Evolutionary conservation across 225 moss, liverwort and hornwort species (phyloP), one percentile per base, ranked within the genome.

Genomic region (Pseudisothecium myosuroides): DNA sequence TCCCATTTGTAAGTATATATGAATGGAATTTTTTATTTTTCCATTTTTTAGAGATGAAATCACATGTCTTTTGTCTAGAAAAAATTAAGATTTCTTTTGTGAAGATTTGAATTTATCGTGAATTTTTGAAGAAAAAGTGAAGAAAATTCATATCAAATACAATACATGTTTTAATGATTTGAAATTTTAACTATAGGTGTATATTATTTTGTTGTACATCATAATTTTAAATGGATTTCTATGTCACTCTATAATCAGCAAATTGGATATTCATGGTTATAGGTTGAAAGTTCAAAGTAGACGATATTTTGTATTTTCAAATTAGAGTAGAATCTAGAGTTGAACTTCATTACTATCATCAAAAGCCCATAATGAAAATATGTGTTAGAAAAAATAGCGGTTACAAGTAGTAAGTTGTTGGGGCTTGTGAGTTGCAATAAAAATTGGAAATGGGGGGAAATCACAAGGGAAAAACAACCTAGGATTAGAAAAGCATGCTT

Each of bases 321-420:
- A 28, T 41, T 59, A 1, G 59, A 39, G 1, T 17, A 39, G 7
- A 58, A 58, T 7, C 3, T 58, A 59, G 54, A 54, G 9, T 23
- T 77, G 37, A 37, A 77, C 24, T 37, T 54, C 54, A 37, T 54
- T 0, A 9, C 21, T 24, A 14, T 23, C 2, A 14, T 54, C 23
- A 5, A 23, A 36, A 54, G 5, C 0, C 6, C 2, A 9, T 23
- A 15, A 11, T 2, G 0, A 1, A 11, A 76, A 22, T 36, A 1
- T 34, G 21, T 8, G 0, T 14, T 76, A 34, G 14, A 36, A 54
- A 49, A 32, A 22, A 36, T 36, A 36, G 18, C 36, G 11, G 14
- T 36, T 36, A 6, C 23, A 36, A 74, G 1, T 23, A 55, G 10
- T 37, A 24, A 55, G 41, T 28, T 19, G 59, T 59, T 41, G 8